phyloP scores from a whole-genome alignment of 768 basidiomycete genomes.

The Lyophyllum atratum region DNA sequence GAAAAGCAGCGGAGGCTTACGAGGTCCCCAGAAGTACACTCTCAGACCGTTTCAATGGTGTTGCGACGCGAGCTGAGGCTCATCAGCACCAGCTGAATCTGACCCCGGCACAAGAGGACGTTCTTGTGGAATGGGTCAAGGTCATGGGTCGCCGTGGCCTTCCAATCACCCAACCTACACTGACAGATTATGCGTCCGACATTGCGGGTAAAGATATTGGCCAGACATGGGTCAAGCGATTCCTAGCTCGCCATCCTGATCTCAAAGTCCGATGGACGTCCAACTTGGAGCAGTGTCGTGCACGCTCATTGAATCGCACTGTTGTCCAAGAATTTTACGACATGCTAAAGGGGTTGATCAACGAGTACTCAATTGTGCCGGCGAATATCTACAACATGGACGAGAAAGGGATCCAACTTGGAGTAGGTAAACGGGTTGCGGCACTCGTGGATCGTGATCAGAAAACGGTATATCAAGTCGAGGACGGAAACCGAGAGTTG shows the following conservation, averaged over 20 bases:
- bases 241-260: slow-evolving; percentile 22
- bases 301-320: slow-evolving; percentile 21
- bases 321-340: slow-evolving; percentile 22
- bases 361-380: slow-evolving; percentile 17
- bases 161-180: neutral
- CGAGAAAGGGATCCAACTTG: slow-evolving; percentile 29
- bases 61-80: neutral
- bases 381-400: slow-evolving; percentile 31
- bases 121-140: slow-evolving; percentile 6
- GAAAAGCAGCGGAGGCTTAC: neutral
- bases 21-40: neutral
- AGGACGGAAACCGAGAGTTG: slow-evolving; percentile 37
- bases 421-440: slow-evolving; percentile 15
- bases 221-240: slow-evolving; percentile 16
- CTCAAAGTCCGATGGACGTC: slow-evolving; percentile 21
- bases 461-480: slow-evolving; percentile 16
- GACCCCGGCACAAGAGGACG: neutral
- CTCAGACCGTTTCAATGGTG: neutral
- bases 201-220: slow-evolving; percentile 2
- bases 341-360: slow-evolving; percentile 9
- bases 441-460: slow-evolving; percentile 15
- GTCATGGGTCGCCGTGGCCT: slow-evolving; percentile 1
- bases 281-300: slow-evolving; percentile 23
- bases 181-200: neutral
- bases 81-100: neutral